Evolutionary conservation across 768 basidiomycete genomes (phyloP).

Genomic region (Leccinum subtestaceum): DNA sequence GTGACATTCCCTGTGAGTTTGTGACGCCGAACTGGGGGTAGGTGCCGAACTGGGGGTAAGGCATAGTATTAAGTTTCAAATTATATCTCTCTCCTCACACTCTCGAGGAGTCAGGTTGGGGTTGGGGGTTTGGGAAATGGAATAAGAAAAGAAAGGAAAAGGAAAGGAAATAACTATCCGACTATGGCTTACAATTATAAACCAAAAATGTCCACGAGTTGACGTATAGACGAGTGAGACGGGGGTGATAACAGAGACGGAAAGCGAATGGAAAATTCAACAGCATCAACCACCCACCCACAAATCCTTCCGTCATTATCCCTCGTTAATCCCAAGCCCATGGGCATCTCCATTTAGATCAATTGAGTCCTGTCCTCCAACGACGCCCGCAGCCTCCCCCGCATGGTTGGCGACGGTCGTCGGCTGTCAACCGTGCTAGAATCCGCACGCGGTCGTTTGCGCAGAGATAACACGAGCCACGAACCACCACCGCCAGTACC

Average conservation of each 20-base stretch:
- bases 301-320: conserved; percentile 10
- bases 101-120: neutral
- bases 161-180: neutral
- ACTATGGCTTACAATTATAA: neutral
- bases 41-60: too few relatives aligned
- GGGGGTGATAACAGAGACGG: neutral
- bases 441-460: conserved; percentile 29
- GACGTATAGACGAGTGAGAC: neutral
- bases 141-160: neutral
- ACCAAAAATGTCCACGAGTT: neutral
- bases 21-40: too few relatives aligned
- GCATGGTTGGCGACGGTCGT: conserved; percentile 21
- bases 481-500: conserved; percentile 6
- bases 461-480: conserved; percentile 20
- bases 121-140: neutral
- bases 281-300: neutral
- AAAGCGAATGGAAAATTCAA: neutral
- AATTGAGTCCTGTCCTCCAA: conserved; percentile 16
- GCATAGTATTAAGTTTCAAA: neutral
- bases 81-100: neutral
- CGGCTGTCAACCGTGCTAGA: conserved; percentile 19
- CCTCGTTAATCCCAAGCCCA: conserved; percentile 28
- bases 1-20: too few relatives aligned
- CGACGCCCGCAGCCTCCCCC: conserved; percentile 1
- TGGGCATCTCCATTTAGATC: conserved; percentile 14